Evolutionary conservation across 192 early-diverging fungal genomes (phyloP).

Genomic region (Chytriomyces confervae): DNA sequence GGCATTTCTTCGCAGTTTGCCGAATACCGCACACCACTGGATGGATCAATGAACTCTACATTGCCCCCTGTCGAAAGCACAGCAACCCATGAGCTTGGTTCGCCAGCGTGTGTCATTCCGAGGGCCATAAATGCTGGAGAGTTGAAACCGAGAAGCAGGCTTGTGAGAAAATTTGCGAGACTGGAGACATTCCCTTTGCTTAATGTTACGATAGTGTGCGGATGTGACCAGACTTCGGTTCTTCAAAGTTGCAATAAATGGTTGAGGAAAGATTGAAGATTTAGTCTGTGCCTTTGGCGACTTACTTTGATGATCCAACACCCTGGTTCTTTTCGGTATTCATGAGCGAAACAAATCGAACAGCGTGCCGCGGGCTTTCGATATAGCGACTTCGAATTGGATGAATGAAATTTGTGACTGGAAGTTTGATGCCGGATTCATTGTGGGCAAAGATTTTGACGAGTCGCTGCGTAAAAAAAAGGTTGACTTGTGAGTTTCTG

Average conservation of each 20-base stretch:
- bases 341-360: conserved; percentile 39
- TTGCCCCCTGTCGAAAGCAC: neutral
- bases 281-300: neutral
- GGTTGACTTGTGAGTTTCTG: neutral
- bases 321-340: conserved; percentile 11
- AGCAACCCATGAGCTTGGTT: conserved; percentile 33
- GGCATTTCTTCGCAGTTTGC: conserved; percentile 7
- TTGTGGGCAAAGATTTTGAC: conserved; percentile 42
- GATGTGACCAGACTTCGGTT: conserved; percentile 37
- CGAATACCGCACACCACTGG: conserved; percentile 12
- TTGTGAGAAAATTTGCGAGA: conserved; percentile 34
- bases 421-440: conserved; percentile 36
- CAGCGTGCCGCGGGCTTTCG: conserved; percentile 36
- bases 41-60: conserved; percentile 32
- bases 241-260: neutral
- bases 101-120: conserved; percentile 8
- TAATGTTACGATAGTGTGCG: conserved; percentile 33
- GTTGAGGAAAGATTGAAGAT: neutral
- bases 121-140: conserved; percentile 26
- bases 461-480: conserved; percentile 13
- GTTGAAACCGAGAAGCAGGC: conserved; percentile 38
- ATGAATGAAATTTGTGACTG: conserved; percentile 36
- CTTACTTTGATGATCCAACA: conserved; percentile 32
- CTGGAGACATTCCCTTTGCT: conserved; percentile 12
- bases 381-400: conserved; percentile 34